A percentile compares a stretch with the other conserved stretches of the same genome.
Evolutionary conservation across 129 eudicot genomes (phyloP).

Genomic region (Saussurea involucrata): DNA sequence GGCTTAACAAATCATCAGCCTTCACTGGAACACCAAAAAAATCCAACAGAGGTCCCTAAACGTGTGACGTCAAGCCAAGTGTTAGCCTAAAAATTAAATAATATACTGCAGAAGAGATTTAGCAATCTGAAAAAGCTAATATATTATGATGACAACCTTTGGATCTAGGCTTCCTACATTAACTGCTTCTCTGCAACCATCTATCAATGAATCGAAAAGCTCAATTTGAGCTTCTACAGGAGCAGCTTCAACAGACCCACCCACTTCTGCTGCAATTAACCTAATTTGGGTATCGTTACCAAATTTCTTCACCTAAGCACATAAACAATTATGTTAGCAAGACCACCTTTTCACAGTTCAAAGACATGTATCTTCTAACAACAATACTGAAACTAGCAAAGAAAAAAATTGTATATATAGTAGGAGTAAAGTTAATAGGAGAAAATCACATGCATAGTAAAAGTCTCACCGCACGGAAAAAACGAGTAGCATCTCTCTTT

Average conservation of each 20-base stretch:
- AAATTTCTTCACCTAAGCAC: constrained; percentile 77
- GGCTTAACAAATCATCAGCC: constrained; percentile 82
- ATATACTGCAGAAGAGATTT: not conserved
- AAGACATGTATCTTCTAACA: not conserved
- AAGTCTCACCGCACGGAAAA: constrained; percentile 72
- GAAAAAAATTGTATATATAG: not conserved
- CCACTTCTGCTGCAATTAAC: constrained; percentile 86
- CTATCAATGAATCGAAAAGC: constrained; percentile 85
- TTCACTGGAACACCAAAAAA: constrained; percentile 92
- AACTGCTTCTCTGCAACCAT: constrained; percentile 90
- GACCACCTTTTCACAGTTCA: not conserved
- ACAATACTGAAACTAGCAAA: not conserved
- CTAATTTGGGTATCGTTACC: constrained; percentile 85
- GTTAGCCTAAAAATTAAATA: constrained; percentile 1
- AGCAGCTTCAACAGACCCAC: constrained; percentile 90
- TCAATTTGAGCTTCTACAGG: constrained; percentile 86
- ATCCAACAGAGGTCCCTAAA: constrained; percentile 87
- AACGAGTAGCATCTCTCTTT: constrained; percentile 98
- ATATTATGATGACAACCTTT: constrained; percentile 43
- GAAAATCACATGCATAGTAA: not conserved
- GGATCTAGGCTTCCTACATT: constrained; percentile 58
- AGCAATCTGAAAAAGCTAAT: not conserved
- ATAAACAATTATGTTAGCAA: not conserved
- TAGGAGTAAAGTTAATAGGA: not conserved
- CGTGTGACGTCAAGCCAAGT: not conserved